A percentile compares a stretch with the other conserved stretches of the same genome.
Conservation (phyloP, 2,329 filamentous ascomycete species). For the Gaeumannomyces tritici region DNA sequence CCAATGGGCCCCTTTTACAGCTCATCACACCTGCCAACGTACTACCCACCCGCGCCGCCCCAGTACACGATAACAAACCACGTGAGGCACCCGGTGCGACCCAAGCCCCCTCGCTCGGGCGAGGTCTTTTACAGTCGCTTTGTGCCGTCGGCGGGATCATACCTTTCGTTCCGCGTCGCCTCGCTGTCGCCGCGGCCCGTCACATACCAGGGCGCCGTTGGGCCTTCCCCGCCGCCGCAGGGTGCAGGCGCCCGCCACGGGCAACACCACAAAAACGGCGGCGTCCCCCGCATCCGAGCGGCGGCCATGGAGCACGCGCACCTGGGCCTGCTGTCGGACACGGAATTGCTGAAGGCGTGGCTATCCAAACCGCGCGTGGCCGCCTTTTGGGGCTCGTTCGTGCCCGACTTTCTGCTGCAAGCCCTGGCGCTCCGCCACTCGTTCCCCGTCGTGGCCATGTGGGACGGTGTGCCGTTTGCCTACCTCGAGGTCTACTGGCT, state of each 20-base stretch:
- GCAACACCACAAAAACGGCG: background rate
- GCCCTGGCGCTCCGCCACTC: slow-evolving; percentile 62
- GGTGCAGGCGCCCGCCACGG: background rate
- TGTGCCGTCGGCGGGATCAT: slow-evolving; percentile 71
- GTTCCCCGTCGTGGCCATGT: slow-evolving; percentile 86
- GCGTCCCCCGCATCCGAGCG: background rate
- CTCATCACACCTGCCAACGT: slow-evolving; percentile 78
- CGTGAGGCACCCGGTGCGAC: slow-evolving; percentile 74
- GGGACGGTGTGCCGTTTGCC: slow-evolving; percentile 91
- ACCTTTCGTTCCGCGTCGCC: slow-evolving; percentile 81
- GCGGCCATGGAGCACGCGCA: slow-evolving; percentile 26
- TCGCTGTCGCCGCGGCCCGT: slow-evolving; percentile 39
- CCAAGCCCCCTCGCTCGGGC: slow-evolving; percentile 82
- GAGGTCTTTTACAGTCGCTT: slow-evolving; percentile 87
- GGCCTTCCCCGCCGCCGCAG: slow-evolving; percentile 20
- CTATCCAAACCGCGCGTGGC: slow-evolving; percentile 78
- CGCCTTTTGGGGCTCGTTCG: slow-evolving; percentile 70
- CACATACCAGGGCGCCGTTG: slow-evolving; percentile 51
- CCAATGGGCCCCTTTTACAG: slow-evolving; percentile 67
- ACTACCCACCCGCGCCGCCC: slow-evolving; percentile 74
- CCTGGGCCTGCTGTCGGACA: slow-evolving; percentile 38
- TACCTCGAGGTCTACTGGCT: slow-evolving; percentile 99
- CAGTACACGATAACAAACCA: slow-evolving; percentile 74
- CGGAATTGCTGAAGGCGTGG: slow-evolving; percentile 67
- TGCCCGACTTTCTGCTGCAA: slow-evolving; percentile 55